These are phyloP conservation scores for Cryptococcus neoformans DNA, from an alignment of 1,284 basidiomycete genomes.

Conservation along the genomic window DNA sequence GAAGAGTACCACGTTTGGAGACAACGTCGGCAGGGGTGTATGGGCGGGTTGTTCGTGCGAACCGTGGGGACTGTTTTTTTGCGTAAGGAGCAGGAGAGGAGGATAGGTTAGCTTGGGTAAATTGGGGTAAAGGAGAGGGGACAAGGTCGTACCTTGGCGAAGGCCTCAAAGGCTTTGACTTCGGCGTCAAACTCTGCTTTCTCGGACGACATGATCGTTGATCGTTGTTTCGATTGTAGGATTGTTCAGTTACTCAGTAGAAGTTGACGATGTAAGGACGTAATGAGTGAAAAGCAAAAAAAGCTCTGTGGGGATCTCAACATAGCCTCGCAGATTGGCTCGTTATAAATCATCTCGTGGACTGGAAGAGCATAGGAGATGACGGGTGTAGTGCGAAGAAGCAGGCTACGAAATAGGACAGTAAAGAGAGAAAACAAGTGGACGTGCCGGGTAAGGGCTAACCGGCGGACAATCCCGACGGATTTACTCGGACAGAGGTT, in stretches of 20 bases:
- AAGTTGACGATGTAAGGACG: no score
- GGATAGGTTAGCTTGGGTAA: neutral
- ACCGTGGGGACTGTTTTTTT: slow-evolving; percentile 68
- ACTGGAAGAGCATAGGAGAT: neutral
- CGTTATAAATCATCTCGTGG: neutral
- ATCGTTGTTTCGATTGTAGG: neutral
- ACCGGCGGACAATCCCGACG: neutral
- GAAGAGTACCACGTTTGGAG: slow-evolving; percentile 85
- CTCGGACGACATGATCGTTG: slow-evolving; percentile 30
- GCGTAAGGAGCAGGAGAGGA: neutral
- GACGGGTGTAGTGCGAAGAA: neutral
- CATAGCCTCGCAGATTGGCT: neutral
- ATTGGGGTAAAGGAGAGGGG: neutral
- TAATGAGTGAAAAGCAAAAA: neutral
- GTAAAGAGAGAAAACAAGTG: neutral
- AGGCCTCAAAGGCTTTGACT: slow-evolving; percentile 78
- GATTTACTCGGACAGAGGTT: neutral
- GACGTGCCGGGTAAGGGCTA: no score
- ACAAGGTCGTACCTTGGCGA: slow-evolving; percentile 73
- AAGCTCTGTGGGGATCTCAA: neutral
- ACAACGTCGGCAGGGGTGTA: slow-evolving; percentile 94
- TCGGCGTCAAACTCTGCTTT: slow-evolving; percentile 64
- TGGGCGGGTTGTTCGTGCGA: slow-evolving; percentile 76
- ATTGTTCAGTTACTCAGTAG: neutral
- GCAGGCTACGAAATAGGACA: neutral